These are phyloP conservation scores for Fraxinus latifolia DNA, from an alignment of 305 asterid genomes.

Conservation along the genomic window DNA sequence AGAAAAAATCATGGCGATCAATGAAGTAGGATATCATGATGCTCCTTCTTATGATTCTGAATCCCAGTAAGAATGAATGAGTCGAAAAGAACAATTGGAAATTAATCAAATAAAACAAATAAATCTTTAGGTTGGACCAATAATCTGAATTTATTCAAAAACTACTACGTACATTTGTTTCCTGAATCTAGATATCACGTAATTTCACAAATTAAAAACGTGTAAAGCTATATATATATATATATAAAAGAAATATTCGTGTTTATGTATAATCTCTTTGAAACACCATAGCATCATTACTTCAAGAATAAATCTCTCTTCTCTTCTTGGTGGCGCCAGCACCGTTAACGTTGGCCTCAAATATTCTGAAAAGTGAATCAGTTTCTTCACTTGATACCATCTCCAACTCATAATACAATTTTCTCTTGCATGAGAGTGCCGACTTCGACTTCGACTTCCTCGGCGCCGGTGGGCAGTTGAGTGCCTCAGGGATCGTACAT, in stretches of 20 bases:
- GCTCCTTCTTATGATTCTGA: background rate
- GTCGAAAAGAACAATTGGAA: background rate
- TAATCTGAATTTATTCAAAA: background rate
- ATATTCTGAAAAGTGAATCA: conserved; percentile 14
- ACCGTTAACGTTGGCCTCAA: background rate
- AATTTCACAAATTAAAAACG: background rate
- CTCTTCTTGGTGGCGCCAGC: background rate
- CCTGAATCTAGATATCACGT: background rate
- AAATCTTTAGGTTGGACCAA: background rate
- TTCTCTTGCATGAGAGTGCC: conserved; percentile 11
- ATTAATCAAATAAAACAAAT: background rate
- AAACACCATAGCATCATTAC: background rate
- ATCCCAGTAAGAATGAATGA: background rate
- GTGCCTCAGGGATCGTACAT: conserved; percentile 13
- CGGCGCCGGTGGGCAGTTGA: conserved; percentile 16
- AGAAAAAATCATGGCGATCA: background rate
- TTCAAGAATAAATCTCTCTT: background rate
- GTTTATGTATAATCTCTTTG: background rate
- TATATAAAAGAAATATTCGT: background rate
- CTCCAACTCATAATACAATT: conserved; percentile 2
- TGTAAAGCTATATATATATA: background rate
- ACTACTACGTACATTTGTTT: background rate
- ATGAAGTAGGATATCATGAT: background rate
- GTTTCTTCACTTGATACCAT: conserved; percentile 10
- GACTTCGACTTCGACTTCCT: conserved; percentile 1